Evolutionary conservation across 352 stramenopile genomes (phyloP), one percentile per base, ranked within the genome.

Genomic region (Globisporangium emineosum): DNA sequence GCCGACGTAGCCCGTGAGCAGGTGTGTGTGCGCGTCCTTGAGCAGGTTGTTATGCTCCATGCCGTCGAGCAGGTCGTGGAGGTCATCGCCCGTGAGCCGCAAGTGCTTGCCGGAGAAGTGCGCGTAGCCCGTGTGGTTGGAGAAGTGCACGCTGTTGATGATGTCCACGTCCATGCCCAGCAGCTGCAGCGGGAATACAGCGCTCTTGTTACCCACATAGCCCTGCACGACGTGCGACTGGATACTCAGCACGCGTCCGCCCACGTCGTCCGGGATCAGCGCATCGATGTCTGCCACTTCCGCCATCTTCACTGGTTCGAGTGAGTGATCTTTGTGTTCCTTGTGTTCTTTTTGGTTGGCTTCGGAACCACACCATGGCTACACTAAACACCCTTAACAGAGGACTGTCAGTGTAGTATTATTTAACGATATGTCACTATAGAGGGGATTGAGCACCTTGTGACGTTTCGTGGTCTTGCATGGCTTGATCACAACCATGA

Each of bases 101-200:
- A 93, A 78, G 21, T 79, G 77, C 57, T 88, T 84, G 60, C 85
- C 85, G 23, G 73, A 81, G 64, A 92, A 93, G 56, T 83, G 84
- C 40, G 66, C 68, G 75, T 94, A 96, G 3, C 87, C 87, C 30
- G 83, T 93, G 73, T 94, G 85, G 71, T 96, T 94, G 75, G 85
- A 93, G 63, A 96, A 93, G 64, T 96, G 85, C 21, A 96, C 83
- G 60, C 79, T 94, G 69, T 96, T 94, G 75, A 96, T 91, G 52
- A 89, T 81, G 72, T 96, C 87, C 43, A 94, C 87, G 57, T 96
- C 87, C 72, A 94, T 79, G 21, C 87, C 85, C 33, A 95, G 76
- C 63, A 91, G 75, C 72, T 94, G 87, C 69, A 95, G 67, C 27
- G 85, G 85, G 64, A 95, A 90, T 37, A 96, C 83, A 9, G 87